Base-by-base conservation (phyloP, 352 stramenopile genomes). In the Hyaloperonospora arabidopsidis region DNA sequence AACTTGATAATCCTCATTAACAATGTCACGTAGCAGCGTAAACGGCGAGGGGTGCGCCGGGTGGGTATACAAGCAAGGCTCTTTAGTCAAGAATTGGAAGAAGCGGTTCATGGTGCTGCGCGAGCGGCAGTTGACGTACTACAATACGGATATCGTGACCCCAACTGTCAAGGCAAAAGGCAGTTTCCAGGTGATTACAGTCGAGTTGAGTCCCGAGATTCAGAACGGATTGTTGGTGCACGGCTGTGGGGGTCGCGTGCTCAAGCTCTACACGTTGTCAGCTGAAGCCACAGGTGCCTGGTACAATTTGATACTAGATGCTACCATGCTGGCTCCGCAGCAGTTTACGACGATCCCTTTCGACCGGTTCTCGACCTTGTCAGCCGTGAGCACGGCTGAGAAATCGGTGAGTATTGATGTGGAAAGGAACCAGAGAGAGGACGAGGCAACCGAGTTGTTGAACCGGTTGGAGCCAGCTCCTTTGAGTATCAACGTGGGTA, bases 21-120 rank as follows among this genome's bases (percentile, higher is more conserved):
- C 40, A n/a, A 83, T 72, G 65, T 57, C 59, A 25, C 56, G 62
- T 25, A 44, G 67, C 60, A 60, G 67, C 59, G 50, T 77, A 49
- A 67, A 79, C 50, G 72, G 70, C 43, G 66, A 89, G 25, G 25
- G 25, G 39, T 77, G 82, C 57, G 69, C 67, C 55, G 83, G 83
- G 40, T 93, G 83, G 83, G 79, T 89, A 25, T 90, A 79, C 70
- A 93, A 93, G 52, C 80, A 93, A 54, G 83, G 83, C 51, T 87
- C 72, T 23, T 65, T 91, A 13, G 67, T 93, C 39, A 71, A 68
- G 52, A 91, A 80, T 67, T 93, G 83, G 83, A 93, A 93, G 75
- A 86, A 87, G 66, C 79, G 83, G 41, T 93, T 86, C 59, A 85
- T 93, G 73, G 76, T 93, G 54, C 69, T 93, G 44, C 67, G 66